Conservation (phyloP, 495 filamentous ascomycete species). For the Tuber brumale region DNA sequence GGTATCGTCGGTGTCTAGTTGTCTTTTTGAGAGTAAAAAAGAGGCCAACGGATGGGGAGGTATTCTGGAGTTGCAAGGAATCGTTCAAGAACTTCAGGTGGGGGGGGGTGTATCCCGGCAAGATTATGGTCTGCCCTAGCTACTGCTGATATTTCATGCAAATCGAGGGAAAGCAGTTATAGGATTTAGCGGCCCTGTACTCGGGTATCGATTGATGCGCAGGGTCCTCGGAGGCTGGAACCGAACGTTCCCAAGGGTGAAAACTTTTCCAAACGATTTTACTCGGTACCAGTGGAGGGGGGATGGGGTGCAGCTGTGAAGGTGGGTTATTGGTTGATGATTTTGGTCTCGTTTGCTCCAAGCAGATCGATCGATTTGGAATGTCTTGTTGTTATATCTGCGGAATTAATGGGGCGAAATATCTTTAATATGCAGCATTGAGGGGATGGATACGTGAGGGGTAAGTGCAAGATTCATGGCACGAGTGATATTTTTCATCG, state of each 20-base stretch:
- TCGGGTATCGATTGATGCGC: background rate
- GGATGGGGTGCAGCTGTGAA: background rate
- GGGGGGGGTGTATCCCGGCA: background rate
- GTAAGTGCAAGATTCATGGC: background rate
- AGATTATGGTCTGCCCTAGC: background rate
- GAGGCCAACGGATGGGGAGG: background rate
- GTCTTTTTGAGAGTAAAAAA: background rate
- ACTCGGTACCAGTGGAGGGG: background rate
- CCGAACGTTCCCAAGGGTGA: background rate
- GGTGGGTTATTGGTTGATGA: background rate
- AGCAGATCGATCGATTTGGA: background rate
- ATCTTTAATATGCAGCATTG: background rate
- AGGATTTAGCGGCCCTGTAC: background rate
- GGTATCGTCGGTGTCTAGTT: background rate
- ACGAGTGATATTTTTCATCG: background rate
- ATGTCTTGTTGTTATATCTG: background rate
- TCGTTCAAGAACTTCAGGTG: background rate
- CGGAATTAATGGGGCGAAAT: background rate
- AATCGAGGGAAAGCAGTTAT: background rate
- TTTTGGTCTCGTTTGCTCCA: background rate
- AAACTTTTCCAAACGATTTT: background rate
- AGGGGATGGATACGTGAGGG: background rate
- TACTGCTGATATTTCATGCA: background rate
- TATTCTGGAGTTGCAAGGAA: background rate
- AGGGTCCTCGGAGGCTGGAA: background rate